Base-by-base conservation (phyloP, 129 eudicot genomes). In the Rutidosis leptorrhynchoides region DNA sequence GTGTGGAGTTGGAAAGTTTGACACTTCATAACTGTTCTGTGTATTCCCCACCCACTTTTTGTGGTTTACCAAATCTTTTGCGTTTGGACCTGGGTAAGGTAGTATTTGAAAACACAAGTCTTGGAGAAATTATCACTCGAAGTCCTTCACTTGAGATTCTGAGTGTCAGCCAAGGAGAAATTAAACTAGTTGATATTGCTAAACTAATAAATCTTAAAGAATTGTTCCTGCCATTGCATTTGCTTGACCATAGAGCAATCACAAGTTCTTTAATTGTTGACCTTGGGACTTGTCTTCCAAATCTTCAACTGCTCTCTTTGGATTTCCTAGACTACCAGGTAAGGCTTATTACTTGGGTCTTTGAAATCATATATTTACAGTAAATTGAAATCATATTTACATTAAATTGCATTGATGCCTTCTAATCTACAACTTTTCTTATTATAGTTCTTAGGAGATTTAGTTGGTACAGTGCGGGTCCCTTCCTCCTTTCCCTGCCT, bases 51-150 rank as follows among this genome's bases (percentile, higher is more conserved):
- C 6, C 60, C 14, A 16, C 22, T 32, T 70, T 70, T 45, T 26
- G 21, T 58, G 75, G 75, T 29, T 71, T 71, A 58, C 75, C 68
- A 4, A 59, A 59, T 27, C 75, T 71, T 1, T 28, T 29, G 35
- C 59, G 60, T 59, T 71, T 71, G 32, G 75, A 71, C 16, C 60
- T 71, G 48, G 0, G 3, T 21, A 0, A 0, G 8, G 60, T 59
- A 20, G 1, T 0, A 6, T 59, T 29, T 59, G 49, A 46, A 48
- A 45, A 25, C 33, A 0, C n/a, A 21, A 22, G 8, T 6, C 1
- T 14, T 32, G 51, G 61, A 11, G 30, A 58, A 7, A 7, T 71
- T 46, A 14, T 71, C 20, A 15, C 17, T 6, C 49, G 25, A 25
- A 58, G 48, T 28, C 51, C 75, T 9, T 22, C 21, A 45, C 75